Percentiles rank a stretch among this genome's conserved stretches.
Conservation (phyloP, 306 rosid genomes). For the Gleditsia sinensis region DNA sequence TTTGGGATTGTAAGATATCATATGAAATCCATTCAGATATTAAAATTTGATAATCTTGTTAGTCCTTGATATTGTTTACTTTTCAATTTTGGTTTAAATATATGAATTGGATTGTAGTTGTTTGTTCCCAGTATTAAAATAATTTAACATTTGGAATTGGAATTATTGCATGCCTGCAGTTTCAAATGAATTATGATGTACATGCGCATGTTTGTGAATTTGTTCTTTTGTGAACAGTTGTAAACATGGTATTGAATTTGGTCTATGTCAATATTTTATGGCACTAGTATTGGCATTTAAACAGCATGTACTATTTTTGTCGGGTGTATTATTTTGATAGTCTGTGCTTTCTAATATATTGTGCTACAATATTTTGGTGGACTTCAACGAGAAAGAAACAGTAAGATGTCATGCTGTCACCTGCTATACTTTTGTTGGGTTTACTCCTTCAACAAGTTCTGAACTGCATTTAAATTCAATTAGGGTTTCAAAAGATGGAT, state of each 20-base stretch:
- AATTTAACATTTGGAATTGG: not conserved
- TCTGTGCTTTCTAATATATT: not conserved
- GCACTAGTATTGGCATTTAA: not conserved
- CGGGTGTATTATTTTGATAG: not conserved
- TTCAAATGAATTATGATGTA: not conserved
- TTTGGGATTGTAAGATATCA: not conserved
- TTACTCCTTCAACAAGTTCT: constrained; percentile 11
- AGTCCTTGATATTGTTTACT: not conserved
- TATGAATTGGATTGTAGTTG: not conserved
- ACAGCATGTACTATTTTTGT: not conserved
- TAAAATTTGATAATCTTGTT: not conserved
- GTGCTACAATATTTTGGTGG: not conserved
- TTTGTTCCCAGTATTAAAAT: not conserved
- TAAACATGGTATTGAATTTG: not conserved
- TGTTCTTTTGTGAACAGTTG: constrained; percentile 10
- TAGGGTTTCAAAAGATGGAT: constrained; percentile 67
- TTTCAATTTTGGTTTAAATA: not conserved
- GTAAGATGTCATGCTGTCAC: not conserved
- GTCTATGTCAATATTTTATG: not conserved
- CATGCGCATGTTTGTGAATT: not conserved
- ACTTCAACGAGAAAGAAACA: not conserved
- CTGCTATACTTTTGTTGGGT: not conserved
- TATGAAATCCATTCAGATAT: not conserved
- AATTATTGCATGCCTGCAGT: not conserved
- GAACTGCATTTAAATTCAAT: constrained; percentile 21